These are phyloP conservation scores for Scutellaria galericulata DNA, from an alignment of 257 asterid species.

Conservation along the genomic window DNA sequence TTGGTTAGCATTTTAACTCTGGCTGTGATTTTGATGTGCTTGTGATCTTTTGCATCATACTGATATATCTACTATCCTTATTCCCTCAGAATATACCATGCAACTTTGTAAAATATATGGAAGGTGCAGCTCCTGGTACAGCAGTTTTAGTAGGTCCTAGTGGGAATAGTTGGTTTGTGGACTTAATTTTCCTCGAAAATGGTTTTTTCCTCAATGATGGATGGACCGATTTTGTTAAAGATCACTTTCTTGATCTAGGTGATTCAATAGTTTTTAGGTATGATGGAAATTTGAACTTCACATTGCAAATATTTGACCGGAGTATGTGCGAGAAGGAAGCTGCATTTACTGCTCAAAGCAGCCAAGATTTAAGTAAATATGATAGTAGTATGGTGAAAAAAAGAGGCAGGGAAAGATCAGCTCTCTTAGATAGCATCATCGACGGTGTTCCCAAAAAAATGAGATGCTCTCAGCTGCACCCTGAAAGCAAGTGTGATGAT, in stretches of 20 bases:
- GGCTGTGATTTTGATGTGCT: neutral
- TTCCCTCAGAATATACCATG: constrained; percentile 69
- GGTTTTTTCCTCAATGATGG: constrained; percentile 50
- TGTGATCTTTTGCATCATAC: neutral
- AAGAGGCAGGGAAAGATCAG: constrained; percentile 63
- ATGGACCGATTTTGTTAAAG: constrained; percentile 57
- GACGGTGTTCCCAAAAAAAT: constrained; percentile 70
- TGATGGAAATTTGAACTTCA: constrained; percentile 70
- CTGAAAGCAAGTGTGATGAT: constrained; percentile 41
- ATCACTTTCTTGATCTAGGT: constrained; percentile 60
- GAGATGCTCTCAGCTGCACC: constrained; percentile 52
- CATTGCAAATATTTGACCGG: constrained; percentile 75
- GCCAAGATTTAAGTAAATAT: constrained; percentile 57
- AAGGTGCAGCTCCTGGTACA: constrained; percentile 49
- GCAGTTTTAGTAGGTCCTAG: constrained; percentile 59
- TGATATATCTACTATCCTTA: constrained; percentile 3
- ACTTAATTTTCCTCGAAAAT: constrained; percentile 38
- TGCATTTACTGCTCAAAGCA: constrained; percentile 59
- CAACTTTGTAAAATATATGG: constrained; percentile 58
- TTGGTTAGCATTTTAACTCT: constrained; percentile 27
- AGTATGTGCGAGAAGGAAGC: constrained; percentile 80
- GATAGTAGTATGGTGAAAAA: constrained; percentile 44
- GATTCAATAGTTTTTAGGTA: constrained; percentile 66
- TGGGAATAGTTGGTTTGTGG: constrained; percentile 52
- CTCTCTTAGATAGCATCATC: constrained; percentile 48